Conservation (phyloP, 164 flowering plant species). For the Stephania japonica region DNA sequence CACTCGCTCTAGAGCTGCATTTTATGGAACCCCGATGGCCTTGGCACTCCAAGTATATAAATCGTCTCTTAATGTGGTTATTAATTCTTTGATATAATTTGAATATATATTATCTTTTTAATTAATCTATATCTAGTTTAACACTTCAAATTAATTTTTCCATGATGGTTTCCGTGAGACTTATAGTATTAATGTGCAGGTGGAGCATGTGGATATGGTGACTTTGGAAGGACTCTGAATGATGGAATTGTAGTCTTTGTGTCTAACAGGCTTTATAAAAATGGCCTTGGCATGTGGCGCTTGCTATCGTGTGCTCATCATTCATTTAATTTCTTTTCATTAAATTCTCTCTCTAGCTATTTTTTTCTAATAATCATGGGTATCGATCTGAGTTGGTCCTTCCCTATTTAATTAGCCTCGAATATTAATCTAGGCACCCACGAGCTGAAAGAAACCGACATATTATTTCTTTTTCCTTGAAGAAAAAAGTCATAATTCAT, state of each 20-base stretch:
- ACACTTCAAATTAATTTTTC: not conserved
- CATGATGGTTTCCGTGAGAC: no score
- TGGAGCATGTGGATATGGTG: slow-evolving; percentile 90
- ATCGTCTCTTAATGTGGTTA: not conserved
- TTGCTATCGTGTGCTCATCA: slow-evolving; percentile 83
- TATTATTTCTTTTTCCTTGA: no score
- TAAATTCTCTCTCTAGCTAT: no score
- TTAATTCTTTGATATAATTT: no score
- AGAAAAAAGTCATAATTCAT: no score
- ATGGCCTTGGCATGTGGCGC: slow-evolving; percentile 84
- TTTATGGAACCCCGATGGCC: slow-evolving; percentile 84
- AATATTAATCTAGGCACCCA: not conserved
- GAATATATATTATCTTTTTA: no score
- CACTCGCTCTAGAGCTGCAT: slow-evolving; percentile 58
- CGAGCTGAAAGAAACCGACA: no score
- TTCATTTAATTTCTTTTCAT: no score
- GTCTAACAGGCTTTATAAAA: slow-evolving; percentile 41
- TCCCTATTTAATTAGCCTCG: not conserved
- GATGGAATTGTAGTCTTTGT: slow-evolving; percentile 59
- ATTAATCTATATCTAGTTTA: not conserved
- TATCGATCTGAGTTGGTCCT: not conserved
- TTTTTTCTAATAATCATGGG: not conserved
- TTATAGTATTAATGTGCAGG: slow-evolving; percentile 20
- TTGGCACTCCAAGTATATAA: slow-evolving; percentile 64
- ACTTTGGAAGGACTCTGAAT: slow-evolving; percentile 63